Evolutionary conservation across 1,284 basidiomycete species (phyloP), one percentile per base, ranked within the genome.

Genomic region (Coniferiporia weirii): DNA sequence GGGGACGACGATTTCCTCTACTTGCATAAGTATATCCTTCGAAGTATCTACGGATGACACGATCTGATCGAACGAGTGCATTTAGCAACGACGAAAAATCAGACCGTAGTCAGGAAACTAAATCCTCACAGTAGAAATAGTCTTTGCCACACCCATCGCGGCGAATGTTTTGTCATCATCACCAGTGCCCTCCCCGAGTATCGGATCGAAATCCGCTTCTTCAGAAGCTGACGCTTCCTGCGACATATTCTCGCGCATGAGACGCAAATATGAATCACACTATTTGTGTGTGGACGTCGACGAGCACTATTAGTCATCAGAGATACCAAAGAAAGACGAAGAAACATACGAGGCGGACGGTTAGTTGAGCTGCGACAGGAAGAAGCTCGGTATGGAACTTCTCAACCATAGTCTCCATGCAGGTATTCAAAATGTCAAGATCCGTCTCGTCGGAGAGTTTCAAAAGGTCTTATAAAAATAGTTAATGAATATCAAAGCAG

Each of bases 371-470:
- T 15, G 91, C 90, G 49, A 95, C 93, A 4, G 93, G 93, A 19
- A 94, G 75, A 4, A 96, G 76, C 73, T 96, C 91, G 1, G 83
- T 83, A 66, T 90, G 84, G 80, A 93, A 96, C 49, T 83, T 81
- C 66, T 92, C 85, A 7, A 96, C 93, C 79, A 96, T 87, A 35
- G 84, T 83, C 67, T 91, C 88, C 84, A 93, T 93, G 68, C 84
- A 85, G 66, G 75, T 78, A 66, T 91, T 93, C 53, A 96, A 76
- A 49, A 92, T 81, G 70, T 96, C 93, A 38, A 96, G 75, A 69
- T 96, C 94, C 38, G 91, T 93, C 72, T 95, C 91, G 69, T 95
- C 91, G 6, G 89, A 87, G 43, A 96, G 78, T 71, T 93, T 93
- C 64, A 95, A 79, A 22, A 95, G 76, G 69, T 92, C 92, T n/a